Evolutionary conservation across 2,329 filamentous ascomycete genomes (phyloP).

Genomic region (Scortechinia acanthostroma): DNA sequence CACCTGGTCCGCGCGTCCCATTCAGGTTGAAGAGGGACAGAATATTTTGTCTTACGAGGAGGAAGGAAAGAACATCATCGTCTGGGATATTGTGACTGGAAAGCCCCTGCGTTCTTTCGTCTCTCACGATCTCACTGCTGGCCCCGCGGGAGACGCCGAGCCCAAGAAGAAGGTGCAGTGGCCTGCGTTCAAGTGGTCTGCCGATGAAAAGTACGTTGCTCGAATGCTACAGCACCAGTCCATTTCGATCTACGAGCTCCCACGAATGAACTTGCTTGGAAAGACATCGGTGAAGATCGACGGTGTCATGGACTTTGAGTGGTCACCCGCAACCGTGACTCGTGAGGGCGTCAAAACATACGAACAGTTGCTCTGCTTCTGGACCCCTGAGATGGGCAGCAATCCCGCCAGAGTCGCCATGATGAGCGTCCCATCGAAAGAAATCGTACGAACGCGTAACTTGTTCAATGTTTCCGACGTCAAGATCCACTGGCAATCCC

Average conservation of each 20-base stretch:
- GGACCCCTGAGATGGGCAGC: slow-evolving; percentile 96
- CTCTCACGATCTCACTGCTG: slow-evolving; percentile 71
- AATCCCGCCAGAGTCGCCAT: slow-evolving; percentile 94
- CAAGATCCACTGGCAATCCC: slow-evolving; percentile 98
- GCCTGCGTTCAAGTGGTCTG: slow-evolving; percentile 99
- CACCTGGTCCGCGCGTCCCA: slow-evolving; percentile 92
- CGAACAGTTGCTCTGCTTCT: slow-evolving; percentile 96
- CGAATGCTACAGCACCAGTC: slow-evolving; percentile 80
- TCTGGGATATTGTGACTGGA: slow-evolving; percentile 89
- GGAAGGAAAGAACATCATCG: slow-evolving; percentile 98
- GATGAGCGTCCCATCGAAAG: slow-evolving; percentile 92
- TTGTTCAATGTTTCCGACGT: slow-evolving; percentile 96
- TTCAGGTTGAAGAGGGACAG: slow-evolving; percentile 81
- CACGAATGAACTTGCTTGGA: slow-evolving; percentile 81
- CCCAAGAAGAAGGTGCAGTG: slow-evolving; percentile 81
- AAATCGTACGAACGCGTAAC: slow-evolving; percentile 88
- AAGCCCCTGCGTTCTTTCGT: slow-evolving; percentile 89
- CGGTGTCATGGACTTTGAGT: slow-evolving; percentile 94
- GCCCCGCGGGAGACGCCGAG: slow-evolving; percentile 36
- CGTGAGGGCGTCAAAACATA: slow-evolving; percentile 83
- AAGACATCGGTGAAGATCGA: slow-evolving; percentile 94
- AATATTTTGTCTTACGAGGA: slow-evolving; percentile 81
- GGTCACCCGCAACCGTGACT: slow-evolving; percentile 77
- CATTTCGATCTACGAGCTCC: slow-evolving; percentile 85
- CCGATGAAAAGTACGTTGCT: slow-evolving; percentile 94